Evolutionary conservation across 352 stramenopile genomes (phyloP).

Genomic region (Globisporangium mamillatum): DNA sequence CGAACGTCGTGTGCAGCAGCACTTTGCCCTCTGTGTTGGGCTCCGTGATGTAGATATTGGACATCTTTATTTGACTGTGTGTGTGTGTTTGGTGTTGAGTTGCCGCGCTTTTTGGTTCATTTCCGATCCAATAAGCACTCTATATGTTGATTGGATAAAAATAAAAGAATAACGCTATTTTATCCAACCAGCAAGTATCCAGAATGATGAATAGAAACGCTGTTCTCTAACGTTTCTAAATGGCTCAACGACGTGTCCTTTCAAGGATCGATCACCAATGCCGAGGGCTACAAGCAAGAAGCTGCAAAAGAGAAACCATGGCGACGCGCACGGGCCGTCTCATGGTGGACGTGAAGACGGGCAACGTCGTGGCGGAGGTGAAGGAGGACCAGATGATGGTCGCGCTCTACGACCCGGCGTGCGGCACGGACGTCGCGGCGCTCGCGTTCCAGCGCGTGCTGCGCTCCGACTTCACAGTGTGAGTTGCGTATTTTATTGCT

Average conservation of each 20-base stretch:
- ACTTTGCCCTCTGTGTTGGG: slow-evolving; percentile 95
- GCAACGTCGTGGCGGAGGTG: slow-evolving; percentile 64
- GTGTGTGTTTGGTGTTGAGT: not conserved
- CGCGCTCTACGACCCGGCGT: slow-evolving; percentile 45
- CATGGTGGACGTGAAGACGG: slow-evolving; percentile 48
- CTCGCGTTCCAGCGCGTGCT: slow-evolving; percentile 46
- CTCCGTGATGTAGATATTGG: slow-evolving; percentile 97
- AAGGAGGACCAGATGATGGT: slow-evolving; percentile 69
- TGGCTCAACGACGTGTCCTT: not conserved
- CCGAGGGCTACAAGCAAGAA: not conserved
- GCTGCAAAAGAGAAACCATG: slow-evolving; percentile 24
- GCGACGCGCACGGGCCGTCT: slow-evolving; percentile 54
- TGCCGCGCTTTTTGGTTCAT: not conserved
- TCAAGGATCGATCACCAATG: not conserved
- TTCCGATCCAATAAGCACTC: not conserved
- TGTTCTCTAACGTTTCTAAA: not conserved
- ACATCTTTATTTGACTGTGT: slow-evolving; percentile 64
- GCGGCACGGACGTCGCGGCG: slow-evolving; percentile 27
- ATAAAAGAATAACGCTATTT: not conserved
- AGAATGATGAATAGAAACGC: not conserved
- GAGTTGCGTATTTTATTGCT: not conserved
- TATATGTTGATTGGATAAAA: not conserved
- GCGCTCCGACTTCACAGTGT: slow-evolving; percentile 64
- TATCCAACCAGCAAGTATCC: not conserved
- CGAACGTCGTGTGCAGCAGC: slow-evolving; percentile 95